Percentiles rank a stretch among this genome's conserved stretches.
phyloP scores from a whole-genome alignment of 805 yeast species.

The Starmerella vaccinii region DNA sequence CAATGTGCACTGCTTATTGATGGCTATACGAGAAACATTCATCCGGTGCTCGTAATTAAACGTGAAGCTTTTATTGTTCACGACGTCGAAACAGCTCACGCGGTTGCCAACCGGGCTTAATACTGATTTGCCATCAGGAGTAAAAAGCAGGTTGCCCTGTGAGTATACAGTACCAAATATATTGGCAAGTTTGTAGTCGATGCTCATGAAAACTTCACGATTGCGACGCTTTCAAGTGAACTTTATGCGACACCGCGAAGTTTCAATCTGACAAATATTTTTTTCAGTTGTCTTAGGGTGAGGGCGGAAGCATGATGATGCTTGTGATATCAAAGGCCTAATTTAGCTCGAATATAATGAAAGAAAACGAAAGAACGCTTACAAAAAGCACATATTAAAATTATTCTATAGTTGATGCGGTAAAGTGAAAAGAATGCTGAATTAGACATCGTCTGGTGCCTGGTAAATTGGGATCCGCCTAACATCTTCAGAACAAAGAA shows the following conservation, averaged over 20 bases:
- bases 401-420: background rate
- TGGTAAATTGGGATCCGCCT: slow-evolving; percentile 22
- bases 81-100: slow-evolving; percentile 76
- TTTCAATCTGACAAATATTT: slow-evolving; percentile 7
- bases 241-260: background rate
- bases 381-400: no score
- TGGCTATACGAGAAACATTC: slow-evolving; percentile 65
- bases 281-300: background rate
- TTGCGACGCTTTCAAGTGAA: background rate
- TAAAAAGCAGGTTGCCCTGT: slow-evolving; percentile 79
- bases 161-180: slow-evolving; percentile 89
- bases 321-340: no score
- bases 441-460: slow-evolving; percentile 5
- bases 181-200: slow-evolving; percentile 55
- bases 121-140: slow-evolving; percentile 73
- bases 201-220: slow-evolving; percentile 17
- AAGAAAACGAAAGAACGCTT: no score
- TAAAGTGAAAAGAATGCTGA: background rate
- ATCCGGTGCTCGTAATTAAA: slow-evolving; percentile 88
- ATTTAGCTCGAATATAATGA: no score
- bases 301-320: background rate
- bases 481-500: slow-evolving; percentile 18
- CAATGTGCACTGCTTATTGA: slow-evolving; percentile 73
- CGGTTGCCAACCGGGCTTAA: slow-evolving; percentile 92
- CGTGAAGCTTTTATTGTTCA: slow-evolving; percentile 76